Evolutionary conservation across 2,329 filamentous ascomycete species (phyloP).

Genomic region (Lachnellula hyalina): DNA sequence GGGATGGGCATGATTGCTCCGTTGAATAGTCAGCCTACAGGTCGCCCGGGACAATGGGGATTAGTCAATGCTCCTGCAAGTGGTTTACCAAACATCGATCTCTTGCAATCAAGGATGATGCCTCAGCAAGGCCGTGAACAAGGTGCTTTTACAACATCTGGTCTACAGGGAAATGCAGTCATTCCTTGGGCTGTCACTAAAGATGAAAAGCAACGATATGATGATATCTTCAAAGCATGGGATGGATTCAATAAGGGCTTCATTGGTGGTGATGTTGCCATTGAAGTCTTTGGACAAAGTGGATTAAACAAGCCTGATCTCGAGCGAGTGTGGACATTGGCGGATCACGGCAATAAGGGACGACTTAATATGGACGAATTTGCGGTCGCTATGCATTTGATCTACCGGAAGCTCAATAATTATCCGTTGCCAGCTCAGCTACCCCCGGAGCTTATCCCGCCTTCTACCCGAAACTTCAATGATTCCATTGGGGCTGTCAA

Average conservation of each 20-base stretch:
- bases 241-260: conserved; percentile 91
- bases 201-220: conserved; percentile 95
- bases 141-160: conserved; percentile 75
- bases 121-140: conserved; percentile 87
- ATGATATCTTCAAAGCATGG: conserved; percentile 92
- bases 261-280: conserved; percentile 85
- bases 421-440: conserved; percentile 85
- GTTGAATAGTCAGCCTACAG: conserved; percentile 90
- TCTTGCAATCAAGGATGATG: conserved; percentile 92
- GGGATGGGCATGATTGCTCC: conserved; percentile 55
- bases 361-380: conserved; percentile 95
- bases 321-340: conserved; percentile 89
- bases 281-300: conserved; percentile 96
- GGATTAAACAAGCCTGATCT: conserved; percentile 86
- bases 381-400: conserved; percentile 97
- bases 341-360: conserved; percentile 90
- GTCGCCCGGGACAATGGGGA: conserved; percentile 93
- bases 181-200: conserved; percentile 99
- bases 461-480: conserved; percentile 88
- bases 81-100: conserved; percentile 89
- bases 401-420: conserved; percentile 94
- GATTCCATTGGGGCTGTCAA: conserved; percentile 93
- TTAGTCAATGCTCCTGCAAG: conserved; percentile 88
- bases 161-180: conserved; percentile 86
- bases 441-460: conserved; percentile 87